These are phyloP conservation scores for Lenzites betulinus DNA, from an alignment of 768 basidiomycete species.

Conservation along the genomic window DNA sequence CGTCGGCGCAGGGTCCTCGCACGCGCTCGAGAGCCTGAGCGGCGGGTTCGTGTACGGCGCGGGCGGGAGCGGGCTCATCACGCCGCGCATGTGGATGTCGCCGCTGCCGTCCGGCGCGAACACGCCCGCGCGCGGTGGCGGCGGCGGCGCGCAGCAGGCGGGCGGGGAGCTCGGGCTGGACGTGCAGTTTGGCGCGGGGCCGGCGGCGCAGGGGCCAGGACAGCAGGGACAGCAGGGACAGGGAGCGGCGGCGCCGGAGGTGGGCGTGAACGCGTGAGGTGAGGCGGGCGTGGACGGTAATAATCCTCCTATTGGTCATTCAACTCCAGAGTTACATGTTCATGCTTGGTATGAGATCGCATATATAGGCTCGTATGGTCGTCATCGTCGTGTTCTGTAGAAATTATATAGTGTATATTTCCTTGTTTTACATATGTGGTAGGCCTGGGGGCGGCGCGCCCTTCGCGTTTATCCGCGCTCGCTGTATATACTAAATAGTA, in stretches of 20 bases:
- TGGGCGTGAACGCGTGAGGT: slow-evolving; percentile 7
- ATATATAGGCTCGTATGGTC: too few species aligned
- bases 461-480: too few species aligned
- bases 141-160: slow-evolving; percentile 1
- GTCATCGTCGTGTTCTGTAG: too few species aligned
- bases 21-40: slow-evolving; percentile 78
- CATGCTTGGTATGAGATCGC: too few species aligned
- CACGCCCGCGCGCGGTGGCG: slow-evolving; percentile 36
- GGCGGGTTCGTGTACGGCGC: slow-evolving; percentile 87
- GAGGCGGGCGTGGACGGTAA: background rate
- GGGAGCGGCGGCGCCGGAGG: slow-evolving; percentile 1
- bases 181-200: background rate
- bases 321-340: too few species aligned
- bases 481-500: too few species aligned
- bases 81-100: slow-evolving; percentile 64
- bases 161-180: background rate
- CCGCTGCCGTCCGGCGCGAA: slow-evolving; percentile 59
- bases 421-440: too few species aligned
- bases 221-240: slow-evolving; percentile 6
- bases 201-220: background rate
- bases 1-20: slow-evolving; percentile 61
- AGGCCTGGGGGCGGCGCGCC: too few species aligned
- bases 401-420: background rate
- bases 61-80: slow-evolving; percentile 82
- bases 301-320: too few species aligned